Evolutionary conservation across 2,329 filamentous ascomycete species (phyloP).

Genomic region (Ophiostoma novo-ulmi): DNA sequence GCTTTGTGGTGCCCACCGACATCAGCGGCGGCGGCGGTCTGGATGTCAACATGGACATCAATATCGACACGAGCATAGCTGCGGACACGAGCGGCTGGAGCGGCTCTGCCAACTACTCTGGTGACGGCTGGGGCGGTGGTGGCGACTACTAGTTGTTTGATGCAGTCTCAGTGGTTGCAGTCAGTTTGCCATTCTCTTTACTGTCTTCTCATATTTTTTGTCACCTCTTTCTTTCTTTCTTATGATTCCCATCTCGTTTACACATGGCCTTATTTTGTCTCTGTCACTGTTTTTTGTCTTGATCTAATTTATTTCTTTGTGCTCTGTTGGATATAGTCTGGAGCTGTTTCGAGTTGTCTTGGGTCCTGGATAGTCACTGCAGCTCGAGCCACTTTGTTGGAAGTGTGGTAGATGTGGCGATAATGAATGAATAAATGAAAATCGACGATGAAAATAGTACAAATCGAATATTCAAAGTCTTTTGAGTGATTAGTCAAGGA

Average conservation of each 20-base stretch:
- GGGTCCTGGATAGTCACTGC: not conserved
- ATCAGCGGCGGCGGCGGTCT: slow-evolving; percentile 9
- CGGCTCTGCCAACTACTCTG: slow-evolving; percentile 24
- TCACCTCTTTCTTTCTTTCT: too few relatives aligned
- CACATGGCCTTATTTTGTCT: not conserved
- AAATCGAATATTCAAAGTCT: too few relatives aligned
- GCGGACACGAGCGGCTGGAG: slow-evolving; percentile 20
- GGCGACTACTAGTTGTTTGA: slow-evolving; percentile 10
- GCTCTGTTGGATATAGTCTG: not conserved
- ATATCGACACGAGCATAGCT: slow-evolving; percentile 10
- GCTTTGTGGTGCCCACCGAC: not conserved
- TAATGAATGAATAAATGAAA: too few relatives aligned
- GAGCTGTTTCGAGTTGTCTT: not conserved
- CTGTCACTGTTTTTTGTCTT: not conserved
- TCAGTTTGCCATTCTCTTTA: not conserved
- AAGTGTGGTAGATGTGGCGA: too few relatives aligned
- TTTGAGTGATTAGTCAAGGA: too few relatives aligned
- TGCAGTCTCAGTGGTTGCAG: not conserved
- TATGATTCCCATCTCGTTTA: too few relatives aligned
- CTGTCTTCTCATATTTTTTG: too few relatives aligned
- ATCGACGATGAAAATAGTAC: too few relatives aligned
- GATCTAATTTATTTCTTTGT: not conserved
- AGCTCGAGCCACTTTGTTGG: too few relatives aligned
- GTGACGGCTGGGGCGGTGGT: slow-evolving; percentile 27
- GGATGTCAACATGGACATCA: slow-evolving; percentile 2